phyloP scores from a whole-genome alignment of 306 rosid species.

The Cercis canadensis region DNA sequence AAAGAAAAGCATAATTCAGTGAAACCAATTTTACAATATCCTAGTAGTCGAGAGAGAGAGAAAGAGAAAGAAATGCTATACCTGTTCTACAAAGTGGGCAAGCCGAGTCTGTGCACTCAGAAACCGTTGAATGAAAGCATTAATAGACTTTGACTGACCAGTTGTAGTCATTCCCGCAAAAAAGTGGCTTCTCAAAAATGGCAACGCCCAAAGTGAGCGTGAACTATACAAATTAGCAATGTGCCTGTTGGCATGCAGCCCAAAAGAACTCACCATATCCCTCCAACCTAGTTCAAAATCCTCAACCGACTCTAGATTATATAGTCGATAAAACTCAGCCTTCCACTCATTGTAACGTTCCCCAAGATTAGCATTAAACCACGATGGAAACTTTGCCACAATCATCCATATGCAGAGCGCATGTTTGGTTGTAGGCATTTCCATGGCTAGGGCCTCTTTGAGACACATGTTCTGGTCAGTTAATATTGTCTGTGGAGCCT shows the following conservation, averaged over 20 bases:
- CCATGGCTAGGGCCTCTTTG: slow-evolving; percentile 84
- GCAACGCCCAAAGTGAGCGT: slow-evolving; percentile 86
- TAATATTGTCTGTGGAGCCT: slow-evolving; percentile 88
- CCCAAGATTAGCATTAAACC: slow-evolving; percentile 96
- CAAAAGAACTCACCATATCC: slow-evolving; percentile 87
- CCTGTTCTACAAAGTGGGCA: slow-evolving; percentile 94
- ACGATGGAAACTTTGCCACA: slow-evolving; percentile 94
- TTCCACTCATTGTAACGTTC: slow-evolving; percentile 98
- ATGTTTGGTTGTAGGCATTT: slow-evolving; percentile 79
- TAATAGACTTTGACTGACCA: slow-evolving; percentile 89
- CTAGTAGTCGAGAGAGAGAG: slow-evolving; percentile 6
- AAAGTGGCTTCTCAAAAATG: slow-evolving; percentile 92
- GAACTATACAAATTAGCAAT: slow-evolving; percentile 74
- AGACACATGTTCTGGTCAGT: slow-evolving; percentile 92
- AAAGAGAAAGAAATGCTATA: slow-evolving; percentile 37
- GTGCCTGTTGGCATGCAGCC: slow-evolving; percentile 87
- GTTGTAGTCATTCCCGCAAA: slow-evolving; percentile 91
- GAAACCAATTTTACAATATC: slow-evolving; percentile 23
- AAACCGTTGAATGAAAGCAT: slow-evolving; percentile 94
- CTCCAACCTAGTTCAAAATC: slow-evolving; percentile 93
- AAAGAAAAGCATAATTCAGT: neutral
- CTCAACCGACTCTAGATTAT: slow-evolving; percentile 84
- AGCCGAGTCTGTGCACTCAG: slow-evolving; percentile 93
- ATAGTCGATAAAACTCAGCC: slow-evolving; percentile 81
- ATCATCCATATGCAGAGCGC: slow-evolving; percentile 98